Base-by-base conservation (phyloP, 1,139 yeast genomes). In the Taphrina communis region DNA sequence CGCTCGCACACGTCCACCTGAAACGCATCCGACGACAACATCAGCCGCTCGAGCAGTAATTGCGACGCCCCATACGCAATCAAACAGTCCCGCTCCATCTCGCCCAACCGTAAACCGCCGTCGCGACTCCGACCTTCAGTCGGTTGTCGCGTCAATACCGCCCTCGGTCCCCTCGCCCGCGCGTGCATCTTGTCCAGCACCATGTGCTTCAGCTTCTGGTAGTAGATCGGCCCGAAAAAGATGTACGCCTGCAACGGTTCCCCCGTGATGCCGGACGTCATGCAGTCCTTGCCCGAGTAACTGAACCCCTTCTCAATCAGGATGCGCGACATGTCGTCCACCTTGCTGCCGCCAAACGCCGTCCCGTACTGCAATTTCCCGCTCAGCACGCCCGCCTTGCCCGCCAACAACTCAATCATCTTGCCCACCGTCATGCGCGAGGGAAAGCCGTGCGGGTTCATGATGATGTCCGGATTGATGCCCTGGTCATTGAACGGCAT, bases 361-460 rank as follows among this genome's bases (percentile, higher is more conserved):
- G 99, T 94, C 76, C 99, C 99, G 75, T 94, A 94, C 77, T 95
- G 97, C 72, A 95, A 81, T 1, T 90, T 78, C 6, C 99, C 99
- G 74, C 90, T 90, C 73, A 94, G 80, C 50, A 94, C 98, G 77
- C 99, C 99, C 0, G 99, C 99, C 77, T 94, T 94, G 74, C 99
- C 99, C 42, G 97, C 89, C 38, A 94, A 89, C 73, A 94, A 83
- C 78, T 94, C 99, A 74, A 95, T 88, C 98, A 94, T 94, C 78
- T 94, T 94, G 71, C 99, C 99, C 36, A 94, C 99, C 61, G 99
- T 94, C 99, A 94, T 94, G 83, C 99, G 96, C 51, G 98, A 93
- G 73, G 99, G 99, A 87, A 94, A 94, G 81, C 97, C 99, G 77
- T 94, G 99, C 1, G 99, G 99, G 77, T 94, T 94, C 97, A 94